phyloP scores from a whole-genome alignment of 2,329 filamentous ascomycete genomes.

The Colletotrichum spinosum region DNA sequence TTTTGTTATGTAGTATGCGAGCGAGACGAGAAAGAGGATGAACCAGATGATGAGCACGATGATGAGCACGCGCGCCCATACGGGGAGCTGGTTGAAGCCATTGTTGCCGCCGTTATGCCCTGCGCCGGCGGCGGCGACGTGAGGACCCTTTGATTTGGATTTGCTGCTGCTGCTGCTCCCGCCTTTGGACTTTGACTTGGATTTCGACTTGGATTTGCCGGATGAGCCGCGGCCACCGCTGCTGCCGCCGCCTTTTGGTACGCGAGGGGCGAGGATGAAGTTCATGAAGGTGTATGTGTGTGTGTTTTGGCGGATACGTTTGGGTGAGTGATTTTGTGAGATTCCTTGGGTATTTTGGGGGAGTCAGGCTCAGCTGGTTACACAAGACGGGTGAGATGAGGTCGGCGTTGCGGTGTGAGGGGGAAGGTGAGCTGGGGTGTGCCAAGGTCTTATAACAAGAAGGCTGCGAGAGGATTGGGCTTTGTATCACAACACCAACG shows the following conservation, averaged over 20 bases:
- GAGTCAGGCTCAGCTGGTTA: background rate
- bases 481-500: too few relatives aligned
- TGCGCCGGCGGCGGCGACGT: conserved; percentile 7
- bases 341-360: background rate
- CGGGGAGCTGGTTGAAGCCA: conserved; percentile 25
- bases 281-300: background rate
- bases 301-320: background rate
- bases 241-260: conserved; percentile 32
- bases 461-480: too few relatives aligned
- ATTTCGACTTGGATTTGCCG: conserved; percentile 8
- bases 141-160: conserved; percentile 25
- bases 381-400: too few relatives aligned
- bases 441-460: too few relatives aligned
- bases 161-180: conserved; percentile 6
- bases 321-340: background rate
- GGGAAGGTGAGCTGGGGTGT: background rate
- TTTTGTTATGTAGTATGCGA: conserved; percentile 13
- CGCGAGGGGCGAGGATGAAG: conserved; percentile 27
- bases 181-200: conserved; percentile 14
- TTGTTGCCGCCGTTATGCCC: conserved; percentile 1
- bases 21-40: conserved; percentile 24
- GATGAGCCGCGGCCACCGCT: background rate
- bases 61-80: conserved; percentile 38
- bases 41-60: conserved; percentile 33
- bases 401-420: background rate